Evolutionary conservation across 2,329 filamentous ascomycete species (phyloP).

Genomic region (Neonectria sp.): DNA sequence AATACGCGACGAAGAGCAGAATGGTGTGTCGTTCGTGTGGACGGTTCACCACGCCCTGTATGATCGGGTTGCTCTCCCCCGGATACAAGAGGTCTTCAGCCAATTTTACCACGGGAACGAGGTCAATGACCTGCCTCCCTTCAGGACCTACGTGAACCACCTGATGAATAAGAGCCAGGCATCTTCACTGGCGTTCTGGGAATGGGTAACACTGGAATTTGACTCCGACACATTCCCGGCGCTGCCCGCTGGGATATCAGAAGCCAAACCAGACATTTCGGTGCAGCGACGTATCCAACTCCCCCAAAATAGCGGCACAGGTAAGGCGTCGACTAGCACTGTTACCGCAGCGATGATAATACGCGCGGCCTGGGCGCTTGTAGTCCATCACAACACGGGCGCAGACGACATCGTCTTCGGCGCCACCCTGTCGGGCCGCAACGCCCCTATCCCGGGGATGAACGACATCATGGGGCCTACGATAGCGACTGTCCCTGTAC

Average conservation of each 20-base stretch:
- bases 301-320: background rate
- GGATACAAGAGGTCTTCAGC: conserved; percentile 12
- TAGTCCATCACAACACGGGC: too few species aligned
- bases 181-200: conserved; percentile 24
- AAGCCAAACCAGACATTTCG: conserved; percentile 15
- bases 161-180: conserved; percentile 15
- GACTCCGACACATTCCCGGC: conserved; percentile 20
- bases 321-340: background rate
- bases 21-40: conserved; percentile 17
- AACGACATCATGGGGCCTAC: background rate
- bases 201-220: conserved; percentile 23
- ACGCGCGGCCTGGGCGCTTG: too few species aligned
- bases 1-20: background rate
- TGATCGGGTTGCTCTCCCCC: conserved; percentile 21
- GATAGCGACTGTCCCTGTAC: background rate
- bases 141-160: conserved; percentile 6
- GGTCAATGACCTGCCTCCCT: background rate
- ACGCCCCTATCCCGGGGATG: too few species aligned
- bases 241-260: conserved; percentile 13
- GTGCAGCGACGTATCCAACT: conserved; percentile 2
- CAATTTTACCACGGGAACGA: conserved; percentile 14
- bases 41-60: conserved; percentile 25
- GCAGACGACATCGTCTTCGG: too few species aligned
- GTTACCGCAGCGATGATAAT: conserved; percentile 13
- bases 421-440: too few species aligned